Evolutionary conservation across 129 eudicot species (phyloP).

Genomic region (Pseudognaphalium luteoalbum): DNA sequence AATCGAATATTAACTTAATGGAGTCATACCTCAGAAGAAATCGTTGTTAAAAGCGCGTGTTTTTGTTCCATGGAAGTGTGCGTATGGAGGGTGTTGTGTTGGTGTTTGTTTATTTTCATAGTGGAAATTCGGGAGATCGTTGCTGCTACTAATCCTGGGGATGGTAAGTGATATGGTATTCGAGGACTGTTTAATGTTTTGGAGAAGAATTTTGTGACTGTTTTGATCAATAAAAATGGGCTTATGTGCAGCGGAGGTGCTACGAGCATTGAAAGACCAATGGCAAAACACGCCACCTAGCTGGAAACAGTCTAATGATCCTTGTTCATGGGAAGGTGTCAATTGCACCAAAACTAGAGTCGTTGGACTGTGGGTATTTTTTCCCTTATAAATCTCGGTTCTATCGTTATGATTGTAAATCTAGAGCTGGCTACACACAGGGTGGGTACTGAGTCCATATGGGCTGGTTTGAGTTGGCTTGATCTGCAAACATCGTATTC

Average conservation of each 20-base stretch:
- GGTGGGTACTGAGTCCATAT: neutral
- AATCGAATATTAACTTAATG: neutral
- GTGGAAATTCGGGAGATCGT: slow-evolving; percentile 33
- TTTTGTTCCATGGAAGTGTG: slow-evolving; percentile 24
- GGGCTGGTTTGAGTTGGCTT: neutral
- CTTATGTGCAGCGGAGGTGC: slow-evolving; percentile 54
- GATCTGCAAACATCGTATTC: neutral
- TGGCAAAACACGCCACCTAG: slow-evolving; percentile 91
- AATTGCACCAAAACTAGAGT: slow-evolving; percentile 68
- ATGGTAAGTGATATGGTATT: slow-evolving; percentile 28
- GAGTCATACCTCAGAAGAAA: neutral
- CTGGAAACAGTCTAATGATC: slow-evolving; percentile 78
- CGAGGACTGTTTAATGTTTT: neutral
- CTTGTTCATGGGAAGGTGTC: slow-evolving; percentile 95
- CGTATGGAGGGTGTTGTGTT: slow-evolving; percentile 10
- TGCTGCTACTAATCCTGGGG: slow-evolving; percentile 35
- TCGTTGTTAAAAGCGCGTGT: slow-evolving; percentile 1
- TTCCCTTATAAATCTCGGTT: slow-evolving; percentile 12
- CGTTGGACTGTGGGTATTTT: slow-evolving; percentile 31
- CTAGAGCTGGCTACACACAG: neutral
- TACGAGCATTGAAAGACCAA: slow-evolving; percentile 63
- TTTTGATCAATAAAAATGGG: neutral
- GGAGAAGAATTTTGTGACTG: neutral
- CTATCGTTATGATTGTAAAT: neutral
- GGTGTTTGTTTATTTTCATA: slow-evolving; percentile 24